Conservation (phyloP, 176 grass and related monocot species). For the Ensete ventricosum region DNA sequence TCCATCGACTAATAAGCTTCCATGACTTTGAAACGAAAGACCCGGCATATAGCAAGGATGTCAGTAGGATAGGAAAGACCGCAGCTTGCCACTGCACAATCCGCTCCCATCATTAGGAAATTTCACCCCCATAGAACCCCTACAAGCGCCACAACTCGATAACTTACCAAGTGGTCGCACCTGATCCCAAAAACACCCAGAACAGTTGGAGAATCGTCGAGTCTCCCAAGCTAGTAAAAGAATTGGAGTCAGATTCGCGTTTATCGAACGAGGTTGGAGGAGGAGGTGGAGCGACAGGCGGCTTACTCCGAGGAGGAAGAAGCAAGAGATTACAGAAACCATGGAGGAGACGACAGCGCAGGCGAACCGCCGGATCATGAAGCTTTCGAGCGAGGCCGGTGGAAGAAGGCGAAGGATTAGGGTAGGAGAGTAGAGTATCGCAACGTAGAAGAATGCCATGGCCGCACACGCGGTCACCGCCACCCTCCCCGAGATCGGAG, state of each 20-base stretch:
- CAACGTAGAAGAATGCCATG: conserved; percentile 52
- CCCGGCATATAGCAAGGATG: conserved; percentile 62
- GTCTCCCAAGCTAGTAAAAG: conserved; percentile 19
- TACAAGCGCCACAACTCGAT: neutral
- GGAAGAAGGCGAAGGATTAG: conserved; percentile 35
- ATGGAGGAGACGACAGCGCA: conserved; percentile 50
- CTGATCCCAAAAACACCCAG: conserved; percentile 57
- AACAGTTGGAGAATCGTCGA: conserved; percentile 26
- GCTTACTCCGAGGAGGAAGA: conserved; percentile 46
- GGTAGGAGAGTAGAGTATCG: conserved; percentile 48
- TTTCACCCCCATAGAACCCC: neutral
- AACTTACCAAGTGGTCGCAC: conserved; percentile 48
- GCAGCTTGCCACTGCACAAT: conserved; percentile 51
- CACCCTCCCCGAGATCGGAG: conserved; percentile 2
- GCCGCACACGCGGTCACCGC: conserved; percentile 35
- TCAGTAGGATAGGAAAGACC: conserved; percentile 56
- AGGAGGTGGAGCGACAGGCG: neutral
- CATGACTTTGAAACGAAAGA: conserved; percentile 41
- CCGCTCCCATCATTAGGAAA: neutral
- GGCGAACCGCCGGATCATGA: conserved; percentile 49
- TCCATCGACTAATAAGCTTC: conserved; percentile 9
- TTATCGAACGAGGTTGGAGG: neutral
- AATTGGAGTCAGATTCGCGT: conserved; percentile 10
- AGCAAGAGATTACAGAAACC: conserved; percentile 27
- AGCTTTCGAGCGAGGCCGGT: conserved; percentile 32